These are phyloP conservation scores for Mycena rebaudengoi DNA, from an alignment of 768 basidiomycete species.

Conservation along the genomic window DNA sequence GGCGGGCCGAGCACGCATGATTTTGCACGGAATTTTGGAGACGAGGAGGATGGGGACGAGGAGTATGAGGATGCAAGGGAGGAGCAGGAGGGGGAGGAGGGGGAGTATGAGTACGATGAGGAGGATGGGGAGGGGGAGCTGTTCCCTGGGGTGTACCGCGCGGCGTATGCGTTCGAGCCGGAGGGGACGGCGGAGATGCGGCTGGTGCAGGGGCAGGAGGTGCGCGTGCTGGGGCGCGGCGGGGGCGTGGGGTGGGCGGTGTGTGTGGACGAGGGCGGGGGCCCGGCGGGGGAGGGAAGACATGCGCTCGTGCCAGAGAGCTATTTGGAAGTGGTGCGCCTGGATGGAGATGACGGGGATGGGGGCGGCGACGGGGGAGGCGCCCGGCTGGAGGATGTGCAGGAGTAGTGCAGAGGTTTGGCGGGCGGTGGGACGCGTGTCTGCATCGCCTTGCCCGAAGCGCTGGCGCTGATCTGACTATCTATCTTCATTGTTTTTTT, in stretches of 20 bases:
- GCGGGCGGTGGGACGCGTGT: no score
- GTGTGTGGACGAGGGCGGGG: conserved; percentile 3
- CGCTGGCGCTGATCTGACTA: no score
- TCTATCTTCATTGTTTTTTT: no score
- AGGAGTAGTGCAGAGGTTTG: no score
- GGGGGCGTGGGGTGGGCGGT: conserved; percentile 21
- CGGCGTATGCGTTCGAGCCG: conserved; percentile 80
- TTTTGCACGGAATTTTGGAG: conserved; percentile 27
- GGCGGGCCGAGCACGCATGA: conserved; percentile 17
- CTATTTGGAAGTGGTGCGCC: conserved; percentile 23
- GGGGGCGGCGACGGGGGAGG: no score
- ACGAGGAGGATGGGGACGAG: conserved; percentile 25
- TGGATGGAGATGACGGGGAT: conserved; percentile 24
- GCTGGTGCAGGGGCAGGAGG: conserved; percentile 78
- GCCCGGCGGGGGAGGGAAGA: conserved; percentile 1
- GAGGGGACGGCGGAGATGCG: conserved; percentile 87
- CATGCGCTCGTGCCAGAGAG: conserved; percentile 23
- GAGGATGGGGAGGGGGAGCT: conserved; percentile 55
- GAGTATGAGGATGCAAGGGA: conserved; percentile 35
- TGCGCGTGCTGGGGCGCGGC: conserved; percentile 72
- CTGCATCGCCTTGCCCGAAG: no score
- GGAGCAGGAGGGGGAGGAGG: conserved; percentile 29
- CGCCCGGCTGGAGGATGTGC: no score
- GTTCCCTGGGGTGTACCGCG: conserved; percentile 77
- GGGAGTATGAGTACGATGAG: conserved; percentile 8